These are phyloP conservation scores for Cyberlindnera petersonii DNA, from an alignment of 805 yeast species.

Conservation along the genomic window DNA sequence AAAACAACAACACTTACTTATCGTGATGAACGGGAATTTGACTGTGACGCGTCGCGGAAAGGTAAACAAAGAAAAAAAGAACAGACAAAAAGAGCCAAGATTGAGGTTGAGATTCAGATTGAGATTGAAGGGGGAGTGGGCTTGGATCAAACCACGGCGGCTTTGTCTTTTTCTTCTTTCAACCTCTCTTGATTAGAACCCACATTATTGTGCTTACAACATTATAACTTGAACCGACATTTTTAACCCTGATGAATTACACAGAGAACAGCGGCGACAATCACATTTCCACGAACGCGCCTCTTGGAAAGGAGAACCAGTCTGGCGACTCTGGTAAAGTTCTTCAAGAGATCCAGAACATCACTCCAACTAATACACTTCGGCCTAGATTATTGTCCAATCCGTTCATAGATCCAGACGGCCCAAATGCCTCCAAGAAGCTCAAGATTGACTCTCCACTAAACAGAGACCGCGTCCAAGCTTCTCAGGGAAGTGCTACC, in stretches of 20 bases:
- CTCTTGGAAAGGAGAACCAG: too few species aligned
- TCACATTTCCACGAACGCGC: too few species aligned
- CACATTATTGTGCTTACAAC: too few species aligned
- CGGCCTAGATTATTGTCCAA: not conserved
- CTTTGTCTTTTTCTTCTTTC: too few species aligned
- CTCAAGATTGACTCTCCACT: slow-evolving; percentile 22
- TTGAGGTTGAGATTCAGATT: too few species aligned
- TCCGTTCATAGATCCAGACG: slow-evolving; percentile 22
- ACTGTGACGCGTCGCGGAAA: slow-evolving; percentile 6
- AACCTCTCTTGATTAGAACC: slow-evolving; percentile 2
- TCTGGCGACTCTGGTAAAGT: slow-evolving; percentile 2
- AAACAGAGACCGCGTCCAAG: slow-evolving; percentile 5
- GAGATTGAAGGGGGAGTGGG: too few species aligned
- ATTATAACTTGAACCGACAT: too few species aligned
- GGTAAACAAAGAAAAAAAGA: slow-evolving; percentile 4
- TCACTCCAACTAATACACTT: not conserved
- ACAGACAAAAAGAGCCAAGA: not conserved
- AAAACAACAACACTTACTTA: too few species aligned
- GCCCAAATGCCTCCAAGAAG: slow-evolving; percentile 7
- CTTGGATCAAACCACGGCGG: too few species aligned
- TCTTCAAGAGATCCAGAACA: slow-evolving; percentile 8
- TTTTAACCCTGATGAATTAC: too few species aligned
- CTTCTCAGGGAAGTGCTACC: not conserved
- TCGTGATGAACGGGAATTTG: not conserved
- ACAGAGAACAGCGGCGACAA: too few species aligned